Conservation (phyloP, 768 basidiomycete genomes). For the Lactifluus subvellereus region DNA sequence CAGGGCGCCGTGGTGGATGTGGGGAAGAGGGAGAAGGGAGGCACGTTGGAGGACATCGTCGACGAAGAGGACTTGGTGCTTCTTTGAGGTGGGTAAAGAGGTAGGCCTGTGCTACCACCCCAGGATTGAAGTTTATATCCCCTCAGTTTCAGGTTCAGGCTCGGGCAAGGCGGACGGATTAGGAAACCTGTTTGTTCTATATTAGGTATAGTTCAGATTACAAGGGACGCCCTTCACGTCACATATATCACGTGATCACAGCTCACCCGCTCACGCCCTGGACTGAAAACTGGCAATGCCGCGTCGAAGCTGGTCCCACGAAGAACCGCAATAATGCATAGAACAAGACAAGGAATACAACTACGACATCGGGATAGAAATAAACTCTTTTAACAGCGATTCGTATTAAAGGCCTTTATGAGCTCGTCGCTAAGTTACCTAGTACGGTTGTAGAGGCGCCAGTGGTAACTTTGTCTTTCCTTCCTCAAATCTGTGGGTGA, state of each 20-base stretch:
- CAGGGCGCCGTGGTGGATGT: conserved; percentile 11
- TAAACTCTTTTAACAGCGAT: neutral
- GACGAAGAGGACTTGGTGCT: too few species aligned
- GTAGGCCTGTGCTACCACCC: neutral
- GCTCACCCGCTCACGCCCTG: neutral
- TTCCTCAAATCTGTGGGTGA: neutral
- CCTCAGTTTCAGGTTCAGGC: neutral
- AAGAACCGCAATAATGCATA: neutral
- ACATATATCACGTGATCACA: neutral
- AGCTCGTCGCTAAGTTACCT: conserved; percentile 1
- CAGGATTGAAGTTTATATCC: conserved; percentile 2
- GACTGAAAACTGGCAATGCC: too few species aligned
- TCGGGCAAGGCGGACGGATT: neutral
- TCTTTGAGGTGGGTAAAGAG: neutral
- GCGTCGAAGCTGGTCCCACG: too few species aligned
- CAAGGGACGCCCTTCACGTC: neutral
- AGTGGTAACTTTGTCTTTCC: neutral
- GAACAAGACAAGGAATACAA: neutral
- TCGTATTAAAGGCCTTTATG: neutral
- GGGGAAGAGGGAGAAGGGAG: conserved; percentile 11
- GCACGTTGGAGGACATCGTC: neutral
- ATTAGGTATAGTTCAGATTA: conserved; percentile 9
- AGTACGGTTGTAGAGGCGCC: neutral
- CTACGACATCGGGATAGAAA: neutral
- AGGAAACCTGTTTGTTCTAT: conserved; percentile 19